Base-by-base conservation (phyloP, 352 stramenopile genomes). In the Phytophthora boehmeriae region DNA sequence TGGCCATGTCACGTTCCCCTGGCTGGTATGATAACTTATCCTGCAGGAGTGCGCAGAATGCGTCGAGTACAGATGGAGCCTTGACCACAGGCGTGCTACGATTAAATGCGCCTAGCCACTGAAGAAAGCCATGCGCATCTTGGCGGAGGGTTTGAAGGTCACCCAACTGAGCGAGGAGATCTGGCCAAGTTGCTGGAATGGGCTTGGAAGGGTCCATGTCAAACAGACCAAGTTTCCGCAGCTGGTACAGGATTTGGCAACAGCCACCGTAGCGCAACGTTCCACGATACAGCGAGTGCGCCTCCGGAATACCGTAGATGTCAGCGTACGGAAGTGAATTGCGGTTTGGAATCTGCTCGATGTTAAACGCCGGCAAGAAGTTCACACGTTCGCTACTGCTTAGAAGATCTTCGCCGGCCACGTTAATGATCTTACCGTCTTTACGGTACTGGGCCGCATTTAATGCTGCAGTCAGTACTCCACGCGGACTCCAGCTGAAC, bases 401-500 rank as follows among this genome's bases (percentile, higher is more conserved):
- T 10, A 98, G 72, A 22, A 99, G 76, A 32, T 98, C 81, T 45
- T 92, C 86, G 4, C 87, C 95, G 5, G 80, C 49, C 1, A 98
- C 77, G 41, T 94, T 79, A 56, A 98, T 64, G 30, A 95, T 55
- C 54, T 92, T 69, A 28, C 86, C 88, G 45, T 98, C 67, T 70
- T 89, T 90, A 36, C 83, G 80, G 71, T 97, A 98, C 25, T 84
- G 75, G 8, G 96, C 93, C 30, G 86, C 65, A 72, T 98, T 98
- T 44, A 97, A 58, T 11, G 88, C 93, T 9, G 96, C 96, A 23
- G 78, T 96, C n/a, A 99, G 70, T 5, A 98, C 96, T 35, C 96
- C 96, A 27, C 90, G 90, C 30, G 97, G 97, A 50, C 88, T 98
- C 97, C 97, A 99, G 54, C 91, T 98, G 68, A 99, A 98, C 74